phyloP scores from a whole-genome alignment of 139 green algal genomes.

The Microglena sp. region DNA sequence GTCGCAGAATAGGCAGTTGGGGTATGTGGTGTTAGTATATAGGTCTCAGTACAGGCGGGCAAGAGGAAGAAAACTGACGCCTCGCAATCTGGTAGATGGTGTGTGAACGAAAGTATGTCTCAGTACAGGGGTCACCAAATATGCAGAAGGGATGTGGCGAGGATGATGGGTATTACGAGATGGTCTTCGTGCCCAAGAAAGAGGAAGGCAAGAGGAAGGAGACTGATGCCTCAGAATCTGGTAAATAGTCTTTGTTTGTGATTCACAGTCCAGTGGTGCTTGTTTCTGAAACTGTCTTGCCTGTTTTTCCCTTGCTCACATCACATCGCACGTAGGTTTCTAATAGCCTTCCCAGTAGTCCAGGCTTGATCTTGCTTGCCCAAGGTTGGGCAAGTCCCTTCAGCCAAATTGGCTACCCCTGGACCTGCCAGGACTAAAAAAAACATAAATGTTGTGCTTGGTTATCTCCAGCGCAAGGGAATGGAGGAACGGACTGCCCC shows the following conservation, averaged over 20 bases:
- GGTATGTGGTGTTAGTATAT: background rate
- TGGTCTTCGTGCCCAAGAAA: background rate
- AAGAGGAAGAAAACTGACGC: background rate
- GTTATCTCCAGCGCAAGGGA: background rate
- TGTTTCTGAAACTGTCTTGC: no score
- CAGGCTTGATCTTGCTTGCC: no score
- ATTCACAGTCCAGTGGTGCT: no score
- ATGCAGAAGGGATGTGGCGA: background rate
- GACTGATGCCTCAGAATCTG: background rate
- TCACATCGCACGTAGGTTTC: no score
- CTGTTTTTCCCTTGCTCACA: no score
- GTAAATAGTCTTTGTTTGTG: background rate
- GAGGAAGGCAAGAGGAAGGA: background rate
- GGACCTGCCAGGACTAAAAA: no score
- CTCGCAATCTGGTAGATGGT: background rate
- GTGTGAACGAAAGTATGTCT: background rate
- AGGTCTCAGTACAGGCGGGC: background rate
- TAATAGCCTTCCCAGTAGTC: no score
- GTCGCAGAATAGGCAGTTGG: background rate
- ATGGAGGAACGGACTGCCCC: background rate
- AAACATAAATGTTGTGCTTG: conserved; percentile 1
- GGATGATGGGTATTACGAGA: background rate
- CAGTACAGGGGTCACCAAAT: background rate
- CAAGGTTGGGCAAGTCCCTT: no score
- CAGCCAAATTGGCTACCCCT: no score